phyloP scores from a whole-genome alignment of 78 protist species.

The Speleostelium caveatum region DNA sequence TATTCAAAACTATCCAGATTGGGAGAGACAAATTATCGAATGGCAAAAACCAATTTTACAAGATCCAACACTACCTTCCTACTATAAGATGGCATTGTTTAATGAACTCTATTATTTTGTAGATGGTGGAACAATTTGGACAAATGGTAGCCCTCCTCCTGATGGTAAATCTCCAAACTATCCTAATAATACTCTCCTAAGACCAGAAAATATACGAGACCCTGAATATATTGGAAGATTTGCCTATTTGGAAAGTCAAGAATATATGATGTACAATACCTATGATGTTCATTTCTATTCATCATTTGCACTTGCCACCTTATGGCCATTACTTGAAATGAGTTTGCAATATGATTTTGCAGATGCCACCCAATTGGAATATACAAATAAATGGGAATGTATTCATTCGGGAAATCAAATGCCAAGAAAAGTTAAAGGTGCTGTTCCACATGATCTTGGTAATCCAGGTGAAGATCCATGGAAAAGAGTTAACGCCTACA shows the following conservation, averaged over 20 bases:
- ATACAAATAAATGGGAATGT: constrained; percentile 27
- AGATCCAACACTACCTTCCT: constrained; percentile 56
- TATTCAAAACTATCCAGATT: constrained; percentile 6
- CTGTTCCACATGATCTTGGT: constrained; percentile 88
- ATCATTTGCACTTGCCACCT: constrained; percentile 81
- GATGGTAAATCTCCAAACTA: background rate
- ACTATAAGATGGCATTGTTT: constrained; percentile 83
- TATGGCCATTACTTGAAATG: constrained; percentile 84
- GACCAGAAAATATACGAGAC: constrained; percentile 25
- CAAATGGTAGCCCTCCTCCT: constrained; percentile 21
- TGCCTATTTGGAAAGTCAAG: constrained; percentile 88
- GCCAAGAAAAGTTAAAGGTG: constrained; percentile 64
- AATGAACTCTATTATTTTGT: constrained; percentile 88
- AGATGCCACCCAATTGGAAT: constrained; percentile 35
- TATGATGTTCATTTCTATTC: constrained; percentile 94
- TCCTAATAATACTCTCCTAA: background rate
- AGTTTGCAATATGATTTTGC: constrained; percentile 77
- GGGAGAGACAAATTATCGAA: constrained; percentile 61
- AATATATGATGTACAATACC: constrained; percentile 92
- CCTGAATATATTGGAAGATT: constrained; percentile 66
- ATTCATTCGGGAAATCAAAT: constrained; percentile 59
- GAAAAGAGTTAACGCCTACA: constrained; percentile 83
- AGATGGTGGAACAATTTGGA: constrained; percentile 92
- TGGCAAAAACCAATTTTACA: constrained; percentile 86
- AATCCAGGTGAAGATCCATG: constrained; percentile 89